Evolutionary conservation across 108 stramenopile species (phyloP).

Genomic region (Cyclostephanos invisitatus): DNA sequence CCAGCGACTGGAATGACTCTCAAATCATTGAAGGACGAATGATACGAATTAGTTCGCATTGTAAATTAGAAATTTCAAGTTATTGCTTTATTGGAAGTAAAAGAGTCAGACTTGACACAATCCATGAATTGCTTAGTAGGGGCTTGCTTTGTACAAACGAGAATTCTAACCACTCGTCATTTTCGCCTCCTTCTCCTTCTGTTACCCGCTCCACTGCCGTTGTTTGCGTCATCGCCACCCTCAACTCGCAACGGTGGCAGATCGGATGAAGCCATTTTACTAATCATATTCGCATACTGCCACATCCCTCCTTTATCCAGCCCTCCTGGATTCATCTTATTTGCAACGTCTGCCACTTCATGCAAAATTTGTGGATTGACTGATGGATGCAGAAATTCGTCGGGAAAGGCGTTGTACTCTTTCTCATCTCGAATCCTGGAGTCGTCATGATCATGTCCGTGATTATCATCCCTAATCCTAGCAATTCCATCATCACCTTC

Average conservation of each 20-base stretch:
- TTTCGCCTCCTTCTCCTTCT: slow-evolving; percentile 6
- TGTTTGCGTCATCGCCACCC: slow-evolving; percentile 7
- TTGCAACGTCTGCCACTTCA: slow-evolving; percentile 30
- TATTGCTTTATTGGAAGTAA: not conserved
- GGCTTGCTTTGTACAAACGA: not conserved
- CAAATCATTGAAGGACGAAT: slow-evolving; percentile 2
- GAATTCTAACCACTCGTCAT: not conserved
- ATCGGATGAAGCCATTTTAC: not conserved
- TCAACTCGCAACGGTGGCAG: slow-evolving; percentile 37
- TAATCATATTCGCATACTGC: slow-evolving; percentile 42
- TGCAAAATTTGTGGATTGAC: slow-evolving; percentile 36
- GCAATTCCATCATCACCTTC: slow-evolving; percentile 35
- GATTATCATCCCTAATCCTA: slow-evolving; percentile 14
- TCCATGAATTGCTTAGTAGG: not conserved
- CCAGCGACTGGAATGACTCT: slow-evolving; percentile 49
- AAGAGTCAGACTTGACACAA: not conserved
- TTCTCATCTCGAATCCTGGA: not conserved
- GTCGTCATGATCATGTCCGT: not conserved
- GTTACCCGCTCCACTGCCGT: not conserved
- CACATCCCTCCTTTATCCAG: slow-evolving; percentile 48
- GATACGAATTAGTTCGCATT: too few species aligned
- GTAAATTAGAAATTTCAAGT: not conserved
- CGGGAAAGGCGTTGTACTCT: slow-evolving; percentile 5
- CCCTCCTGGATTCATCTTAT: slow-evolving; percentile 41
- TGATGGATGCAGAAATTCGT: slow-evolving; percentile 36